Conservation (phyloP, 495 filamentous ascomycete species). For the Talaromyces ruber region DNA sequence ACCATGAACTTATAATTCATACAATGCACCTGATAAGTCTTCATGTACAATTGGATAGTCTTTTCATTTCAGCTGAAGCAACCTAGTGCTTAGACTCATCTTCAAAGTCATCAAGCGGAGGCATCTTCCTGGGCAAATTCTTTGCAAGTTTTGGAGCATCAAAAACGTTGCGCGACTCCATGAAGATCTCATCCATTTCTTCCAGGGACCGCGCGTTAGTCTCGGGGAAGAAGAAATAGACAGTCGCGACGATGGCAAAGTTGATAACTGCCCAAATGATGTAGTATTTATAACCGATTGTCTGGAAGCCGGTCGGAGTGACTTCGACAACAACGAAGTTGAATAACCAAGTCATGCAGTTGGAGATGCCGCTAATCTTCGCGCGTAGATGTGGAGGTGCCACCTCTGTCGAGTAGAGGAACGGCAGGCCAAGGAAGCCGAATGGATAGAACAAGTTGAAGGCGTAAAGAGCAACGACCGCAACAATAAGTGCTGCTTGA, state of each 20-base stretch:
- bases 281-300: conserved; percentile 37
- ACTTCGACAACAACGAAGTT: conserved; percentile 41
- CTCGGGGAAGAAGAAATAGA: conserved; percentile 53
- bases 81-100: neutral
- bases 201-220: conserved; percentile 57
- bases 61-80: neutral
- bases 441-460: conserved; percentile 39
- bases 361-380: conserved; percentile 54
- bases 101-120: neutral
- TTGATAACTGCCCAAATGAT: conserved; percentile 42
- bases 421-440: conserved; percentile 59
- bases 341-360: conserved; percentile 58
- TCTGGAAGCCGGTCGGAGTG: conserved; percentile 36
- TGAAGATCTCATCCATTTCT: conserved; percentile 67
- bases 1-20: neutral
- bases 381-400: conserved; percentile 60
- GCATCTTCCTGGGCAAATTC: conserved; percentile 12
- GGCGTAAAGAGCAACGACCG: conserved; percentile 30
- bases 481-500: conserved; percentile 27
- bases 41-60: neutral
- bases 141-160: conserved; percentile 23
- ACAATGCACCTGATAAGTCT: neutral
- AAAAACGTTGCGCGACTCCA: conserved; percentile 21
- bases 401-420: conserved; percentile 57
- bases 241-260: conserved; percentile 34